Percentiles rank a stretch among this genome's conserved stretches.
phyloP scores from a whole-genome alignment of 257 asterid genomes.

The Prunella vulgaris region DNA sequence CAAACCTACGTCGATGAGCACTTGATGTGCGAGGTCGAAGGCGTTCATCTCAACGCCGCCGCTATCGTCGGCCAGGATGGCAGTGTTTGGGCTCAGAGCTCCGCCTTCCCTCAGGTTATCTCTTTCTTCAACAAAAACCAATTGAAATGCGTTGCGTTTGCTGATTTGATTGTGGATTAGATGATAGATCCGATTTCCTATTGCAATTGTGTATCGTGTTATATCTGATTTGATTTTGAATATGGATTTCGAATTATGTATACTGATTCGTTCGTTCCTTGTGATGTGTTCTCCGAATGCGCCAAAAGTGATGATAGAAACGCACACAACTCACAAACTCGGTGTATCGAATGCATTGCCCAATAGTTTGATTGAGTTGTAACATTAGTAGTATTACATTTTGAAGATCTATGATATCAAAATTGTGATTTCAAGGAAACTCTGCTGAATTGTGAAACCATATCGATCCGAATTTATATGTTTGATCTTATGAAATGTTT shows the following conservation, averaged over 20 bases:
- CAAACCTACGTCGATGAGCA: conserved; percentile 56
- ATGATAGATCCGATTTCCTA: neutral
- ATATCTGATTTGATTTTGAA: neutral
- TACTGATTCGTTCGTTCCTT: neutral
- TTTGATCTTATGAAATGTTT: neutral
- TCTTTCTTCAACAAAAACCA: neutral
- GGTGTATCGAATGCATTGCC: neutral
- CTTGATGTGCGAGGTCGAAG: conserved; percentile 52
- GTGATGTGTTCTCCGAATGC: neutral
- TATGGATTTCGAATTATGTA: neutral
- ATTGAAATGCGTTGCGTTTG: neutral
- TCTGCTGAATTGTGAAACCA: neutral
- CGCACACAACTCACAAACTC: neutral
- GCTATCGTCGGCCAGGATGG: conserved; percentile 55
- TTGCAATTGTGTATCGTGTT: neutral
- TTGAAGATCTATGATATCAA: neutral
- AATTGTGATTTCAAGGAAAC: neutral
- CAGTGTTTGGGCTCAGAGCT: conserved; percentile 54
- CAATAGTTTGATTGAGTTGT: neutral
- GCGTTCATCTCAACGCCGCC: conserved; percentile 42
- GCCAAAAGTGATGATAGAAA: neutral
- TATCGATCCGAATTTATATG: neutral
- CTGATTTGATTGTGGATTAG: neutral
- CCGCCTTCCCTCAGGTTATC: conserved; percentile 42
- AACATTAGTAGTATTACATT: no score